Evolutionary conservation across 306 rosid genomes (phyloP), one percentile per base, ranked within the genome.

Genomic region (Castanopsis chinensis): DNA sequence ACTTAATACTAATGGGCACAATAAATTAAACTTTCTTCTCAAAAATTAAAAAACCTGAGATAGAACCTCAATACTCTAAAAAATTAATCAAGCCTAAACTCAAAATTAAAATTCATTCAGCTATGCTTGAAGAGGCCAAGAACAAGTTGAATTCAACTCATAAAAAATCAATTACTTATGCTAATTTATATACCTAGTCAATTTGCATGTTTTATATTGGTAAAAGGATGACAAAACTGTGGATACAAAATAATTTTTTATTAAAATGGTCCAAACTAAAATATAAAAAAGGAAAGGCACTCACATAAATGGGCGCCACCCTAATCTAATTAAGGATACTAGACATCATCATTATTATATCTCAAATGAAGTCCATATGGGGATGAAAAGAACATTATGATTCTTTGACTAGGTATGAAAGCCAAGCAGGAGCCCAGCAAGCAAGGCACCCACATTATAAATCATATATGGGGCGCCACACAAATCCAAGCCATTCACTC

Each of bases 381-480:
- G 85, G 84, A 76, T 72, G 85, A 77, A 81, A 70, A 82, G 78
- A 73, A 65, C 83, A 86, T 85, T 58, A 81, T 87, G 76, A 72
- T 58, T 77, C 57, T 76, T 89, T 89, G 90, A 89, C 86, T 69
- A 54, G 75, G 32, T 37, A 76, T 72, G 83, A 81, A 81, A 84
- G 82, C 76, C 57, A 81, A 75, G 83, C 81, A 17, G 49, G 75
- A 79, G 82, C 76, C 57, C 78, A 75, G 83, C 81, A 21, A 56
- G 75, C 72, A 80, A 72, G 71, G 15, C 5, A 13, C 53, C 17
- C 53, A 49, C 53, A 49, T 41, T 41, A 41, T 49, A 49, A 10
- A 13, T 49, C 53, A 49, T 49, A 12, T 13, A 12, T 49, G 53
- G 53, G 53, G n/a, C 17, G 53, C 53, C 53, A 49, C 53, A 11